These are phyloP conservation scores for Xylaria longipes DNA, from an alignment of 495 filamentous ascomycete genomes.

Conservation along the genomic window DNA sequence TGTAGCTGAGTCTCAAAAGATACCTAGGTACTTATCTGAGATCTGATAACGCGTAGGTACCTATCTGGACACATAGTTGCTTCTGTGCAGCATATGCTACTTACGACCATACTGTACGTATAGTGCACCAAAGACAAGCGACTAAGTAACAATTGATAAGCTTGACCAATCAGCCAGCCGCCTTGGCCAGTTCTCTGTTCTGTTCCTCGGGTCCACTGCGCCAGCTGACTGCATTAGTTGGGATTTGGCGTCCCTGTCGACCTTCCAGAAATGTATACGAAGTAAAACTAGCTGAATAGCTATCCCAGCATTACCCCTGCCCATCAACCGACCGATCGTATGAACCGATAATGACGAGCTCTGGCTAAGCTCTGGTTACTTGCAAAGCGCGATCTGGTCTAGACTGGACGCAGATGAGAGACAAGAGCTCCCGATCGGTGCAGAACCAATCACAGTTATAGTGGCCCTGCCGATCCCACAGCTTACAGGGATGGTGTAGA, in stretches of 20 bases:
- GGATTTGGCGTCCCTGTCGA: constrained; percentile 12
- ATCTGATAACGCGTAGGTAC: too few species aligned
- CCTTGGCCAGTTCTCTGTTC: constrained; percentile 10
- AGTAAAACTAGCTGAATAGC: background rate
- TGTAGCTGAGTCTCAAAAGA: background rate
- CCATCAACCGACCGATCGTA: background rate
- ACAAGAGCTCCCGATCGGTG: background rate
- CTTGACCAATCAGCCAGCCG: constrained; percentile 8
- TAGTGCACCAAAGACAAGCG: background rate
- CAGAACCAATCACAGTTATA: background rate
- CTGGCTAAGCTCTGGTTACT: background rate
- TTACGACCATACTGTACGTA: too few species aligned
- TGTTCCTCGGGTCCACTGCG: background rate
- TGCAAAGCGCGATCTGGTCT: background rate
- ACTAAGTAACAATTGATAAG: constrained; percentile 19
- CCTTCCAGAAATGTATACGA: constrained; percentile 10
- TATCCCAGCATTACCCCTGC: constrained; percentile 11
- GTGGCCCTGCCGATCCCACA: constrained; percentile 8
- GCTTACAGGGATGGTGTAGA: background rate
- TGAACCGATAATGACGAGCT: constrained; percentile 19
- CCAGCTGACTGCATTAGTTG: constrained; percentile 15
- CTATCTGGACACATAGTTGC: background rate
- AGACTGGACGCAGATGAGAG: background rate
- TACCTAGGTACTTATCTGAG: background rate
- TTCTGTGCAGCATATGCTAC: background rate